Conservation (phyloP, 805 yeast genomes). For the Grigorovia yakushimaensis region DNA sequence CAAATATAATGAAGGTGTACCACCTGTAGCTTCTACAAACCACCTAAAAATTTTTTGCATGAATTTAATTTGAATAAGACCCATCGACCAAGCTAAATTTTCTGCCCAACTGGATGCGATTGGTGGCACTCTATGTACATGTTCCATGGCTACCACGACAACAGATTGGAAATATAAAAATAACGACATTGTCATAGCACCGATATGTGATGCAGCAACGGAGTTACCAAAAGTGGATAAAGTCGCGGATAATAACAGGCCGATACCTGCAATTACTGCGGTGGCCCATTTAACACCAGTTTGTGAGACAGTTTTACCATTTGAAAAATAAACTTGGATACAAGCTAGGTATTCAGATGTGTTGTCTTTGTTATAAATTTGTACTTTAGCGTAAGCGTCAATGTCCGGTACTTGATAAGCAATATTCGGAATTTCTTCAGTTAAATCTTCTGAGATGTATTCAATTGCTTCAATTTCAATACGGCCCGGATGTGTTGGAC, state of each 20-base stretch:
- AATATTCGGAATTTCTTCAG: constrained; percentile 62
- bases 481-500: constrained; percentile 78
- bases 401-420: constrained; percentile 82
- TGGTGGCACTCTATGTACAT: constrained; percentile 81
- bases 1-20: constrained; percentile 62
- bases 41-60: constrained; percentile 82
- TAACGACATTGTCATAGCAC: constrained; percentile 77
- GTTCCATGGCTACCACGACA: constrained; percentile 74
- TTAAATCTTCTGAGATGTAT: constrained; percentile 43
- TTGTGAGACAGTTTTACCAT: constrained; percentile 75
- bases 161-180: constrained; percentile 84
- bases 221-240: constrained; percentile 80
- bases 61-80: constrained; percentile 64
- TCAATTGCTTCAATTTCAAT: constrained; percentile 66
- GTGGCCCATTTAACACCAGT: constrained; percentile 87
- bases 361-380: constrained; percentile 30
- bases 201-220: constrained; percentile 77
- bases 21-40: constrained; percentile 86
- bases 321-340: constrained; percentile 62
- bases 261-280: constrained; percentile 81
- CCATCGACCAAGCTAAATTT: constrained; percentile 92
- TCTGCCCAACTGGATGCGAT: constrained; percentile 89
- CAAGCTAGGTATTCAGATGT: constrained; percentile 50
- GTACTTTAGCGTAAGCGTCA: constrained; percentile 64
- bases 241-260: constrained; percentile 74